Evolutionary conservation across 169 alveolate species (phyloP), one percentile per base, ranked within the genome.

Genomic region (Ichthyophthirius multifiliis): DNA sequence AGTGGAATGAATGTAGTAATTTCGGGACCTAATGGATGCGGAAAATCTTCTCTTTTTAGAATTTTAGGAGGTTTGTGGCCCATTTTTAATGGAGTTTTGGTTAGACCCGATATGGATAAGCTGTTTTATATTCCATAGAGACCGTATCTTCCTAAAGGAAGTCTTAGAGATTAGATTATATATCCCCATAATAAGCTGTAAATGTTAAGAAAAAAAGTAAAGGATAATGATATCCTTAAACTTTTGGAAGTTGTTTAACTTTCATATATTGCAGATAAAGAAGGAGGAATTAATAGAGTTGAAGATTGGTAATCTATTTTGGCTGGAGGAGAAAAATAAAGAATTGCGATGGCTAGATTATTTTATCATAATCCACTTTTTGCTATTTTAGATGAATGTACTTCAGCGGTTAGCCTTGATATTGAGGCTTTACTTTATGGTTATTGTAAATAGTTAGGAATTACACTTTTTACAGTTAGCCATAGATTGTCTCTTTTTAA

Each of bases 21-120:
- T 30, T 74, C 94, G 13, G 97, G 97, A 12, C 97, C 97, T n/a
- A 94, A 94, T 74, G 97, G 97, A 35, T 92, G 97, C 76, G 97
- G 97, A 2, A 94, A 94, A 82, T 74, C 93, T 15, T 92, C 97
- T 5, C 84, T 94, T 10, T 94, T 94, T 82, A 85, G 97, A 85
- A 89, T 92, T 48, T 65, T 88, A 65, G 97, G 97, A 10, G 97
- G 89, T 34, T 74, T 94, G 27, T 94, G 97, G 97, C 97, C 97
- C n/a, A 64, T 94, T 16, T 83, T 87, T 43, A 88, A 87, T 37
- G 97, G 97, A 23, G 80, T 75, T 48, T 73, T 94, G 15, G 27
- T 73, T 76, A 92, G 88, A 73, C 97, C 97, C 4, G 27, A 48
- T 20, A 79, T 83, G 31, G 93, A 85, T 20, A 75, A 85, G 46